Evolutionary conservation across 352 stramenopile genomes (phyloP), one percentile per base, ranked within the genome.

Genomic region (Pythium rhizo-oryzae): DNA sequence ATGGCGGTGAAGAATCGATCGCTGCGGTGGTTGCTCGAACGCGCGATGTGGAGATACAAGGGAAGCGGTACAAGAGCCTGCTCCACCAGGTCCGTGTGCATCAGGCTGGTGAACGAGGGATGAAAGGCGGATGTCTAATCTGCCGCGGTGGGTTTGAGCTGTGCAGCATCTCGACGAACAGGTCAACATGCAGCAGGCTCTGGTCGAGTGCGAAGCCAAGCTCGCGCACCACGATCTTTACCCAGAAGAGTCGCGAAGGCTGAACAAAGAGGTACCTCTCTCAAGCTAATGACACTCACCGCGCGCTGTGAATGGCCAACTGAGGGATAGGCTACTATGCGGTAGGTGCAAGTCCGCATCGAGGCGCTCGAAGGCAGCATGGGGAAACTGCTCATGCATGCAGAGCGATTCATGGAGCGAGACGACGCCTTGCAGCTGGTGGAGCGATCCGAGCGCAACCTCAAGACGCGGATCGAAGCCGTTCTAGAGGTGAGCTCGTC

Each of bases 401-500:
- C 76, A 1, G 79, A 88, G 64, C 65, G 60, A n/a, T 41, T 59
- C 8, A 61, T 66, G 7, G 78, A 88, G 23, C 76, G 71, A 28
- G 51, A 41, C 4, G 76, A 86, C 46, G 67, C 86, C 12, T 64
- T 82, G 43, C 67, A 70, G n/a, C 62, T 80, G 23, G 46, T 90
- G 3, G 72, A 77, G 37, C 74, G 74, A 23, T 53, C 82, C 11
- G 78, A 87, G 62, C 74, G 59, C 50, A 82, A 73, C 41, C 61
- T 90, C 12, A 87, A 87, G 60, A 59, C 65, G 19, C 81, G 79
- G 4, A 71, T 90, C 21, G 81, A 86, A 35, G 74, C 78, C 11
- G 70, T 90, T 19, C 74, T 87, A 0, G 79, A 90, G 79, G 81
- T 90, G 41, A 33, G 56, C 25, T 7, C 2, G 2, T 62, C 12